Percentiles rank a stretch among this genome's conserved stretches.
Evolutionary conservation across 2,329 filamentous ascomycete species (phyloP).

Genomic region (Colletotrichum paranaense): DNA sequence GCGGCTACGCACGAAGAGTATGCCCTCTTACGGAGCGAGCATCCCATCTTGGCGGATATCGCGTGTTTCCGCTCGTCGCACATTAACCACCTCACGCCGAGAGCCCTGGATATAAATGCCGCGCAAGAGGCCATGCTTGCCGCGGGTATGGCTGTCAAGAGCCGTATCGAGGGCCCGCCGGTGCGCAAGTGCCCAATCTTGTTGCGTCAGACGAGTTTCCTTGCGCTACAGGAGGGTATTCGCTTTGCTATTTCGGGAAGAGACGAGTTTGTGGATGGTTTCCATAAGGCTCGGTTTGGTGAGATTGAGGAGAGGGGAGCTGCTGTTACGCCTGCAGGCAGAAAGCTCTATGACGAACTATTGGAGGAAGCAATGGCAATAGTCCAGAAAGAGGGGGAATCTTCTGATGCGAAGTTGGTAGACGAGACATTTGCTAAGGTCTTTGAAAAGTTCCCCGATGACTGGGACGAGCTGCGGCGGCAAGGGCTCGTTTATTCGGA

Average conservation of each 20-base stretch:
- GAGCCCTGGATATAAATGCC: slow-evolving; percentile 59
- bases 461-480: slow-evolving; percentile 48
- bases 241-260: slow-evolving; percentile 45
- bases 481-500: slow-evolving; percentile 52
- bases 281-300: slow-evolving; percentile 62
- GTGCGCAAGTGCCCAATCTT: slow-evolving; percentile 55
- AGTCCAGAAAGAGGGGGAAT: not conserved
- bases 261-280: slow-evolving; percentile 41
- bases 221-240: slow-evolving; percentile 60
- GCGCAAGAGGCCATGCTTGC: slow-evolving; percentile 56
- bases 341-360: slow-evolving; percentile 58
- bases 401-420: not conserved
- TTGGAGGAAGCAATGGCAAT: slow-evolving; percentile 44
- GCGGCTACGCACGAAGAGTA: slow-evolving; percentile 55
- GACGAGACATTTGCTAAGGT: slow-evolving; percentile 40
- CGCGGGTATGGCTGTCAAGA: slow-evolving; percentile 56
- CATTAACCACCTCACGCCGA: slow-evolving; percentile 65
- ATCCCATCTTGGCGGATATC: slow-evolving; percentile 61
- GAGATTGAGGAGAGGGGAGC: slow-evolving; percentile 65
- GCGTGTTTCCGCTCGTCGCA: slow-evolving; percentile 55
- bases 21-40: slow-evolving; percentile 51
- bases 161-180: slow-evolving; percentile 63
- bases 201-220: slow-evolving; percentile 64
- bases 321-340: slow-evolving; percentile 57
- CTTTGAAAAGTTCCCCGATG: slow-evolving; percentile 55